phyloP scores from a whole-genome alignment of 768 basidiomycete genomes.

The Mycena leptocephala region DNA sequence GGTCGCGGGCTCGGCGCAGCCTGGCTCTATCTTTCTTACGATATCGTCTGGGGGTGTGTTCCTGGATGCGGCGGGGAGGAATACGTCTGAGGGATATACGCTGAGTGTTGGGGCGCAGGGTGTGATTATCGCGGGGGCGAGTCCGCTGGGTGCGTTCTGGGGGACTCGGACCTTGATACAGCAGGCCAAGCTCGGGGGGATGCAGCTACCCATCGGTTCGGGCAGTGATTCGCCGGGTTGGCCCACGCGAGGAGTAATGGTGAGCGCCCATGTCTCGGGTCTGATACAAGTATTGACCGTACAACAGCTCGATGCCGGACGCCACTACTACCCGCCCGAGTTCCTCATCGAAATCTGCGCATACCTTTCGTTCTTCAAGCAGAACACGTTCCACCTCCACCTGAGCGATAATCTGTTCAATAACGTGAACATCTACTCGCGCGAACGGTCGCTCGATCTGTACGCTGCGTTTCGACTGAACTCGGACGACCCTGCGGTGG shows the following conservation, averaged over 20 bases:
- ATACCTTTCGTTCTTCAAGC: conserved; percentile 38
- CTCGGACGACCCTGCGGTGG: conserved; percentile 34
- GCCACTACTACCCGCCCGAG: conserved; percentile 32
- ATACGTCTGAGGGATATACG: conserved; percentile 31
- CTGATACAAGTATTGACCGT: neutral
- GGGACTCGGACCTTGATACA: conserved; percentile 33
- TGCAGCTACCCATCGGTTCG: conserved; percentile 26
- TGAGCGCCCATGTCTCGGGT: neutral
- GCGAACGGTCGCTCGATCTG: conserved; percentile 30
- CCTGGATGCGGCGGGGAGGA: conserved; percentile 32
- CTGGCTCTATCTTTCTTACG: conserved; percentile 32
- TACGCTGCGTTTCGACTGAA: conserved; percentile 39
- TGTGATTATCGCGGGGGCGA: conserved; percentile 34
- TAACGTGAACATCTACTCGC: conserved; percentile 29
- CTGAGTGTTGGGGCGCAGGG: conserved; percentile 20
- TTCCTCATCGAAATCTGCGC: conserved; percentile 36
- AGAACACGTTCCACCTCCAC: conserved; percentile 40
- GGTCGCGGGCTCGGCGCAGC: conserved; percentile 7
- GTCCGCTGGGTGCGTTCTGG: conserved; percentile 35
- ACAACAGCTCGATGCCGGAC: conserved; percentile 30
- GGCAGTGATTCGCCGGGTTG: conserved; percentile 37
- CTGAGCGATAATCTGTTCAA: conserved; percentile 41
- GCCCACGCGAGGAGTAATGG: conserved; percentile 37
- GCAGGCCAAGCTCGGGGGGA: conserved; percentile 27
- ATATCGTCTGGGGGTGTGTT: conserved; percentile 15